Base-by-base conservation (phyloP, 2,329 filamentous ascomycete genomes). In the Phialophora verrucosa region DNA sequence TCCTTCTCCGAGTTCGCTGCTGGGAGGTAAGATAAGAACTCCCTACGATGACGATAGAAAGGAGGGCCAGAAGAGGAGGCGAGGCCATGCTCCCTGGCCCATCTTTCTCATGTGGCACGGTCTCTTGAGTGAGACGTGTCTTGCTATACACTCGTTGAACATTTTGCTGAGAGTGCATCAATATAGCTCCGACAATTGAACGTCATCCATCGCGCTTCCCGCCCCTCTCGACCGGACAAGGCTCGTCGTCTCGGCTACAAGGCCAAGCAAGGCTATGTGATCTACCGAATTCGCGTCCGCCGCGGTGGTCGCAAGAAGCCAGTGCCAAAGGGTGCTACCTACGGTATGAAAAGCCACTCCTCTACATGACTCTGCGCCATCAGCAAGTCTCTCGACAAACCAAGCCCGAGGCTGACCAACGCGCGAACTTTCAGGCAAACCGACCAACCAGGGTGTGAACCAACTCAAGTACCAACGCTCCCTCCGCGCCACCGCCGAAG, bases 391-490 rank as follows among this genome's bases (percentile, higher is more conserved):
- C 17, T 44, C 17, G 38, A n/a, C 7, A n/a, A 8, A 7, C 38
- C 1, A 44, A 44, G 38, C 17, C 17, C 17, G 17, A 44, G 38
- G 17, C 38, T 44, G 38, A 44, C 17, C n/a, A 42, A 35, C 11
- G 10, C 12, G 35, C 5, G 38, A 44, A 44, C 17, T 17, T 44
- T 17, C 79, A 97, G 93, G 95, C 89, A 99, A 99, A 89, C 95
- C 95, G 82, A 99, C 95, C 90, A 99, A 98, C 92, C 93, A 97
- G 89, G 95, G 95, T 92, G 88, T 99, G 78, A 99, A 99, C 90
- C 95, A 99, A 89, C 93, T 99, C 83, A 99, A 99, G 90, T 99
- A 98, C 91, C 96, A 99, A 90, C 92, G 94, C 83, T 98, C 95
- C 75, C 93, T 98, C 82, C 91, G 91, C 84, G 88, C 94, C 78